Evolutionary conservation across 352 stramenopile genomes (phyloP).

Genomic region (Globisporangium echinulatum): DNA sequence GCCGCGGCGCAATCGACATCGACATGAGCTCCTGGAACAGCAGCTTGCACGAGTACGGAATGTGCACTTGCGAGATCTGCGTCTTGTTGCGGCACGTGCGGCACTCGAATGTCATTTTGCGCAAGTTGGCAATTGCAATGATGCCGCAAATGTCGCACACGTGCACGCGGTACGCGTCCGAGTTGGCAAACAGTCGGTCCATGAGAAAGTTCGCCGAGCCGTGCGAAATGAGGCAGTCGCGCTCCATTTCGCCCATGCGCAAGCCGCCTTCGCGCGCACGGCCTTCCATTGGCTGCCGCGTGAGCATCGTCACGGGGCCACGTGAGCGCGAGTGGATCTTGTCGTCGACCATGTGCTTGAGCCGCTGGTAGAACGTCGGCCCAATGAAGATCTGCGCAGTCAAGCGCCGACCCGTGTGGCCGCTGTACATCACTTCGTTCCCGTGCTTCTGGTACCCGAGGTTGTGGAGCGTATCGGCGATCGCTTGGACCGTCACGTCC

Average conservation of each 20-base stretch:
- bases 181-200: conserved; percentile 99
- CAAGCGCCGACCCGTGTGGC: conserved; percentile 96
- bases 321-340: conserved; percentile 98
- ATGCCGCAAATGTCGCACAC: conserved; percentile 99
- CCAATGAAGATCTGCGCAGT: conserved; percentile 98
- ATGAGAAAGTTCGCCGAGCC: conserved; percentile 99
- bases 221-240: conserved; percentile 99
- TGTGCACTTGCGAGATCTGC: conserved; percentile 94
- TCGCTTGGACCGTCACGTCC: conserved; percentile 96
- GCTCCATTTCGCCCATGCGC: conserved; percentile 99
- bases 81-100: conserved; percentile 93
- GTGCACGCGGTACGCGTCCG: conserved; percentile 98
- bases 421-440: conserved; percentile 99
- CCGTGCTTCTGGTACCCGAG: conserved; percentile 98
- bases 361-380: conserved; percentile 99
- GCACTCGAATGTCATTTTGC: conserved; percentile 99
- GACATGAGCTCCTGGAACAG: conserved; percentile 99
- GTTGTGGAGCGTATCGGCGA: conserved; percentile 91
- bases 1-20: conserved; percentile 98
- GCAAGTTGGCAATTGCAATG: conserved; percentile 98
- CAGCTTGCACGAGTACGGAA: conserved; percentile 99
- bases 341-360: conserved; percentile 99
- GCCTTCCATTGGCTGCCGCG: conserved; percentile 98
- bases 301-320: conserved; percentile 96
- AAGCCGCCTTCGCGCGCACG: conserved; percentile 96